Percentiles rank a stretch among this genome's conserved stretches.
These are phyloP conservation scores for Canavalia gladiata DNA, from an alignment of 306 rosid genomes.

Conservation along the genomic window DNA sequence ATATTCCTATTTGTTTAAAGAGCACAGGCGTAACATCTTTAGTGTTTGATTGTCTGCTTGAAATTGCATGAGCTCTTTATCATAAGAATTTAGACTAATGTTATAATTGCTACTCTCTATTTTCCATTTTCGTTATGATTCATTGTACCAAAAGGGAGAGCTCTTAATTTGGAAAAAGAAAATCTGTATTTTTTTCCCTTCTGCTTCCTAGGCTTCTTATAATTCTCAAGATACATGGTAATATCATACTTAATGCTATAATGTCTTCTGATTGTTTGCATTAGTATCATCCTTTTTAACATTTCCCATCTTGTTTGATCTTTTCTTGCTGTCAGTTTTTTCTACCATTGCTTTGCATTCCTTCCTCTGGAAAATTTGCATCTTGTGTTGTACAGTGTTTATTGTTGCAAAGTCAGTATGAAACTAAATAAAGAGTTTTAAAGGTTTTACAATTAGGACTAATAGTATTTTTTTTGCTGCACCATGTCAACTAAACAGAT, in stretches of 20 bases:
- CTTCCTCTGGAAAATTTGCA: slow-evolving; percentile 15
- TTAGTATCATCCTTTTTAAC: background rate
- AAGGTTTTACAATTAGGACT: slow-evolving; percentile 14
- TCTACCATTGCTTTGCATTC: background rate
- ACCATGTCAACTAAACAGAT: slow-evolving; percentile 11
- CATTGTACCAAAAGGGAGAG: background rate
- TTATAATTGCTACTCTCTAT: background rate
- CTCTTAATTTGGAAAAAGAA: slow-evolving; percentile 1
- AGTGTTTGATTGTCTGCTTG: slow-evolving; percentile 35
- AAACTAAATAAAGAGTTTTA: slow-evolving; percentile 4
- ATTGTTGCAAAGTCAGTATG: slow-evolving; percentile 13
- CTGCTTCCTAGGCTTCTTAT: background rate
- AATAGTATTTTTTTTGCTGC: slow-evolving; percentile 19
- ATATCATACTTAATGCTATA: slow-evolving; percentile 21
- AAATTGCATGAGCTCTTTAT: slow-evolving; percentile 31
- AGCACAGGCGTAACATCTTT: slow-evolving; percentile 14
- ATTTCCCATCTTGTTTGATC: background rate
- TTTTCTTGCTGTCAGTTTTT: background rate
- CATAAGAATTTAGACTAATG: background rate
- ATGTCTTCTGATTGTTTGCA: slow-evolving; percentile 14
- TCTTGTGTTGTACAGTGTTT: background rate
- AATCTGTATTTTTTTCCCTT: background rate
- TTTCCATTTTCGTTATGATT: background rate
- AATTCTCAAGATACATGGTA: background rate
- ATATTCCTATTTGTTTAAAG: slow-evolving; percentile 8